Evolutionary conservation across 352 stramenopile species (phyloP).

Genomic region (Aphanomyces astaci): DNA sequence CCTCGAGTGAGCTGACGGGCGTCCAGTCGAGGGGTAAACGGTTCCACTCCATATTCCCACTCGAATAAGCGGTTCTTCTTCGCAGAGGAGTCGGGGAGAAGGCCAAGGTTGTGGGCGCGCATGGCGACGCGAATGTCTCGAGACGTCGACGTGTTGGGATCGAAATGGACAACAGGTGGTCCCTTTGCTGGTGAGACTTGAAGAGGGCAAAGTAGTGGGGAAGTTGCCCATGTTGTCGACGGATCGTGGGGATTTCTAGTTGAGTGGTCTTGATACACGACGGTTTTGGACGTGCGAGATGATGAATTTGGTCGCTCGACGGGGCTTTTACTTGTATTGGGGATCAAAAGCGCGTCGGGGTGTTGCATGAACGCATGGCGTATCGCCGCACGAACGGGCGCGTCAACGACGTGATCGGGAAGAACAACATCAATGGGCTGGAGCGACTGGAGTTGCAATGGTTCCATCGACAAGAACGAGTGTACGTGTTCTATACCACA

Average conservation of each 20-base stretch:
- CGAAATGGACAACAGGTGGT: neutral
- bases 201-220: neutral
- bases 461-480: neutral
- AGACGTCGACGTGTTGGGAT: neutral
- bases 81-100: neutral
- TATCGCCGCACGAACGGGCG: no score
- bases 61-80: neutral
- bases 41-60: constrained; percentile 1
- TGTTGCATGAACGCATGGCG: no score
- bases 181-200: neutral
- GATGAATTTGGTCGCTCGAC: no score
- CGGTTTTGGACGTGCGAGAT: no score
- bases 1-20: neutral
- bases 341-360: no score
- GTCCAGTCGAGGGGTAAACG: neutral
- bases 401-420: no score
- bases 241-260: neutral
- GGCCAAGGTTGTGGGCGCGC: neutral
- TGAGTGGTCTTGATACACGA: no score
- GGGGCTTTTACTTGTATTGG: no score
- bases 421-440: neutral
- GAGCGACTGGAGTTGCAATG: neutral
- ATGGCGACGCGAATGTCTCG: neutral
- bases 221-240: neutral
- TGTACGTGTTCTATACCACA: neutral